Base-by-base conservation (phyloP, 805 yeast species). In the Kregervanrija delftensis region DNA sequence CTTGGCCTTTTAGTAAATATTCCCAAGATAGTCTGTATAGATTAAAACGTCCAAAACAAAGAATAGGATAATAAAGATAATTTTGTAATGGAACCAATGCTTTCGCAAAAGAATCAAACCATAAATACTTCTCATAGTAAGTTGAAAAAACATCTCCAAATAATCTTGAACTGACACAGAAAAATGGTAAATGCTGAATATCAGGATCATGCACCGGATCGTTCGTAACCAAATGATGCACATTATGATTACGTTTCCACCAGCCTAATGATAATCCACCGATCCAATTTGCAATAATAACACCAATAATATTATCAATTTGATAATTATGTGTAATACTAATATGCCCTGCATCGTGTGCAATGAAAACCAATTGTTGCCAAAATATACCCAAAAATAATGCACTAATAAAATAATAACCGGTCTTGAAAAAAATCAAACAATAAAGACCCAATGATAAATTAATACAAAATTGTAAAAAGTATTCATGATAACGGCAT, bases 131-230 rank as follows among this genome's bases (percentile, higher is more conserved):
- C 35, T 85, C 87, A 58, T 88, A 88, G 62, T 81, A 88, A 0
- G 96, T 86, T 22, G 95, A 86, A 59, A 79, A 86, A 8, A 87
- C 77, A 55, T 77, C 71, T 3, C 77, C 79, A 52, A 88, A 76
- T 4, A 88, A 67, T 49, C 84, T 68, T 1, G 85, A 72, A 44
- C 89, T 81, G 14, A 88, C 95, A 2, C 96, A 95, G 60, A 88
- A 88, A 55, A 88, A 88, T 1, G 96, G 96, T 50, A 88, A 63
- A 64, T 88, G 96, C 64, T 88, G 96, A 59, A 88, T 89, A 64
- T 88, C 96, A 0, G 96, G 96, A 57, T 88, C 96, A 59, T 89
- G 96, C 2, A 84, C 83, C 0, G 96, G 96, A 58, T 88, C 96
- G 62, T 88, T 88, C n/a, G 96, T 85, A 44, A 88, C 74, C 42